Percentiles rank a stretch among this genome's conserved stretches.
Conservation (phyloP, 345 rosid genomes). For the Boechera divaricarpa region DNA sequence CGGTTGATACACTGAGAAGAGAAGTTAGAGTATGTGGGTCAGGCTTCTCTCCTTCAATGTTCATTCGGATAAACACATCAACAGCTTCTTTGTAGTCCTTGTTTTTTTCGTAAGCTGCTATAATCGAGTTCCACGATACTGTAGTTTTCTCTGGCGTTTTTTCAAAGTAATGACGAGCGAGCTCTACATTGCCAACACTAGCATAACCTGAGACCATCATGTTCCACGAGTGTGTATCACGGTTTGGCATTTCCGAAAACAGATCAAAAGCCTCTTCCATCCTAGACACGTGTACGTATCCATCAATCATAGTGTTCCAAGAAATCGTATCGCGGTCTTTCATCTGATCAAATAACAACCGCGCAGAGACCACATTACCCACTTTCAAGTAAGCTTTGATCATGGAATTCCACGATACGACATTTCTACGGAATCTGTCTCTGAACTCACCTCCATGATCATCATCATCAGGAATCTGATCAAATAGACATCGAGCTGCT, state of each 20-base stretch:
- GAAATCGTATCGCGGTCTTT: constrained; percentile 62
- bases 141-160: constrained; percentile 58
- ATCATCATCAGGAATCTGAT: constrained; percentile 51
- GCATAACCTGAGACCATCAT: constrained; percentile 67
- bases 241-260: constrained; percentile 61
- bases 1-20: constrained; percentile 60
- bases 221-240: constrained; percentile 65
- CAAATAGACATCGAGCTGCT: constrained; percentile 65
- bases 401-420: constrained; percentile 86
- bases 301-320: constrained; percentile 82
- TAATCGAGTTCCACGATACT: constrained; percentile 78
- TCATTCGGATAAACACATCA: constrained; percentile 62
- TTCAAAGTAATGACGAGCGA: constrained; percentile 57
- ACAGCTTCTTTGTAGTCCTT: constrained; percentile 59
- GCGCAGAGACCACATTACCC: constrained; percentile 59
- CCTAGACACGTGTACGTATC: constrained; percentile 53
- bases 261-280: constrained; percentile 67
- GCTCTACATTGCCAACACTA: constrained; percentile 50
- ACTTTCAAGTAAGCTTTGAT: constrained; percentile 72
- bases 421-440: constrained; percentile 50
- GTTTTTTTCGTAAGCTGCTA: constrained; percentile 67
- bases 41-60: constrained; percentile 60
- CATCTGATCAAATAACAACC: constrained; percentile 68
- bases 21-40: constrained; percentile 79
- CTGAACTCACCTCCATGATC: constrained; percentile 26